A percentile compares a stretch with the other conserved stretches of the same genome.
These are phyloP conservation scores for Quercus alba DNA, from an alignment of 306 rosid genomes.

Conservation along the genomic window DNA sequence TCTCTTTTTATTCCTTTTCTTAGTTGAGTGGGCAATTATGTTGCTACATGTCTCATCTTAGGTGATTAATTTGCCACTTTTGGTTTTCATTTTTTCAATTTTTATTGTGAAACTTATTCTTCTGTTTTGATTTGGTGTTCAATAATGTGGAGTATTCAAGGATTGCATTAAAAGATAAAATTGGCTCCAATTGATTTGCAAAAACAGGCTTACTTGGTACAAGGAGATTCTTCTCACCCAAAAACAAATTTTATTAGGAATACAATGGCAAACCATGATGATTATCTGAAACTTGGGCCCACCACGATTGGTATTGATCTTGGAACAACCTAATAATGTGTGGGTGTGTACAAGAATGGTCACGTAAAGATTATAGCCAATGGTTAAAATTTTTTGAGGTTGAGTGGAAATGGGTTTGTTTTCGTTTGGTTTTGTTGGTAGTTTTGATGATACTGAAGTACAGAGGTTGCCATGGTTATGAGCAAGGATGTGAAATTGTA, in stretches of 20 bases:
- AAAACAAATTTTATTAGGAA: conserved; percentile 32
- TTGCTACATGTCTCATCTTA: no score
- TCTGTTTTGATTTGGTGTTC: no score
- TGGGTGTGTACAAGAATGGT: conserved; percentile 50
- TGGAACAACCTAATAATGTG: conserved; percentile 51
- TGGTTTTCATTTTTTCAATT: no score
- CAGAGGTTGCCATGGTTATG: conserved; percentile 48
- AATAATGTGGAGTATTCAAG: no score
- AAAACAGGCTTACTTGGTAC: no score
- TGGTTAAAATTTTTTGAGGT: conserved; percentile 33
- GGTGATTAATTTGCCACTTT: no score
- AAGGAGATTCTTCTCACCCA: no score
- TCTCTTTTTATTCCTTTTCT: no score
- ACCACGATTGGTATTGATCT: conserved; percentile 57
- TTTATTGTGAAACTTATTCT: no score
- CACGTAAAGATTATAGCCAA: conserved; percentile 51
- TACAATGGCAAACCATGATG: conserved; percentile 13
- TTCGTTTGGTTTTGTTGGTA: neutral
- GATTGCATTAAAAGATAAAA: no score
- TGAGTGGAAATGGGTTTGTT: neutral
- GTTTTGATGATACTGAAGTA: conserved; percentile 49
- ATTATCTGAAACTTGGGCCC: conserved; percentile 8
- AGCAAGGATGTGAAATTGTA: conserved; percentile 53
- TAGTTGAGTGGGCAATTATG: no score
- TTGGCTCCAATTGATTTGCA: no score